Evolutionary conservation across 805 yeast genomes (phyloP).

Genomic region (Candida stauntonica): DNA sequence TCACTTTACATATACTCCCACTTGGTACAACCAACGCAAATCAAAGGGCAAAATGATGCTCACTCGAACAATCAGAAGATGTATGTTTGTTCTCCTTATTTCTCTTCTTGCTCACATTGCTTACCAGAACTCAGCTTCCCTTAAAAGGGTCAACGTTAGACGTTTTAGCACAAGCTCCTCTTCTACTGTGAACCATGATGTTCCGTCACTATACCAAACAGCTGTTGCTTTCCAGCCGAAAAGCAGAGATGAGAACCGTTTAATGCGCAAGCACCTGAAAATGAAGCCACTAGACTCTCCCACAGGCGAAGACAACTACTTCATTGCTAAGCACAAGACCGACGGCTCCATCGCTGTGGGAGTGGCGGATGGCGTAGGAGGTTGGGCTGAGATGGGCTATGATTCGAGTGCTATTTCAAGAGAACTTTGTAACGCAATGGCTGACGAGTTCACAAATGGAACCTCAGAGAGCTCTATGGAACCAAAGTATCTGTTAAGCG

Average conservation of each 20-base stretch:
- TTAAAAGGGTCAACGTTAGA: too few species aligned
- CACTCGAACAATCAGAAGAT: slow-evolving; percentile 17
- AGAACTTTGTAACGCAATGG: slow-evolving; percentile 62
- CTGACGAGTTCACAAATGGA: slow-evolving; percentile 24
- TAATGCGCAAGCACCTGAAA: slow-evolving; percentile 29
- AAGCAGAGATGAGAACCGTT: slow-evolving; percentile 49
- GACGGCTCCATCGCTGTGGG: slow-evolving; percentile 48
- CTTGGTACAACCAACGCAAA: too few species aligned
- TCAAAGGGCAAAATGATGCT: slow-evolving; percentile 14
- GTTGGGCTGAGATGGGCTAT: slow-evolving; percentile 90
- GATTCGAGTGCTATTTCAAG: slow-evolving; percentile 86
- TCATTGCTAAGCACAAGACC: slow-evolving; percentile 32
- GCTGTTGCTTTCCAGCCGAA: slow-evolving; percentile 76
- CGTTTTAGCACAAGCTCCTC: slow-evolving; percentile 19
- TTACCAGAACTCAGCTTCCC: slow-evolving; percentile 18
- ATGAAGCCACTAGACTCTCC: slow-evolving; percentile 44
- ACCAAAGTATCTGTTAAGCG: slow-evolving; percentile 41
- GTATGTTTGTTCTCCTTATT: slow-evolving; percentile 22
- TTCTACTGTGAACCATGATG: slow-evolving; percentile 11
- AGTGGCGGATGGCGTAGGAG: slow-evolving; percentile 96
- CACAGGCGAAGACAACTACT: slow-evolving; percentile 75
- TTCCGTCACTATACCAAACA: slow-evolving; percentile 42
- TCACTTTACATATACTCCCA: too few species aligned
- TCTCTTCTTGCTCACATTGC: slow-evolving; percentile 18
- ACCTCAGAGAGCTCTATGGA: slow-evolving; percentile 7